Evolutionary conservation across 805 yeast species (phyloP).

Genomic region (Kregervanrija delftensis): DNA sequence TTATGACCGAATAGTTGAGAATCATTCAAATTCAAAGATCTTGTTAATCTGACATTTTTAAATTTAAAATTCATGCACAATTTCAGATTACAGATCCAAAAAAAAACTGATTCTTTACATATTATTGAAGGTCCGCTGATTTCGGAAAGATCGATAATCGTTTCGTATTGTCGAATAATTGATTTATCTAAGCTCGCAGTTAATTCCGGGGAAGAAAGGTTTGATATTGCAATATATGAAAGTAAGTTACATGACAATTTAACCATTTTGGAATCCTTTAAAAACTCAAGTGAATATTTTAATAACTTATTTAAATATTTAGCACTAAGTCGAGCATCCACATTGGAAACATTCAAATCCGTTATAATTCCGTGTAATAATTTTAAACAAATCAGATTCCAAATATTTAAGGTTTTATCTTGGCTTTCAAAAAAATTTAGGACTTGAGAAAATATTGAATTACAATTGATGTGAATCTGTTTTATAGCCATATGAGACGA

Average conservation of each 20-base stretch:
- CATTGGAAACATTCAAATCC: neutral
- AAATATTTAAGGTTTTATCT: constrained; percentile 8
- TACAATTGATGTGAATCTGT: neutral
- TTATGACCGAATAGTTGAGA: constrained; percentile 18
- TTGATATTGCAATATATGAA: constrained; percentile 7
- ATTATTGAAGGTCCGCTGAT: constrained; percentile 52
- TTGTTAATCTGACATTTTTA: constrained; percentile 21
- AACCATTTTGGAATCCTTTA: constrained; percentile 27
- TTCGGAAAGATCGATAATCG: constrained; percentile 46
- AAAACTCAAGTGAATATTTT: constrained; percentile 29
- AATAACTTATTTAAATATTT: constrained; percentile 22
- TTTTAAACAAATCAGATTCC: constrained; percentile 11
- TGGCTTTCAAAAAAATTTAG: constrained; percentile 16
- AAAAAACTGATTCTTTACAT: constrained; percentile 39
- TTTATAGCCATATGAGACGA: neutral
- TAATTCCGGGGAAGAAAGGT: neutral
- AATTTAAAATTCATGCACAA: constrained; percentile 31
- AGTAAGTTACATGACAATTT: constrained; percentile 30
- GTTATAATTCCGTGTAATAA: constrained; percentile 4
- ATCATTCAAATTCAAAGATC: constrained; percentile 5
- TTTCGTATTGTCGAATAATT: constrained; percentile 39
- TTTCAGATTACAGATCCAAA: constrained; percentile 44
- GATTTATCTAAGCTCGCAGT: constrained; percentile 29
- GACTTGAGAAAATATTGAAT: constrained; percentile 8
- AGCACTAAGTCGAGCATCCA: neutral